phyloP scores from a whole-genome alignment of 2,329 filamentous ascomycete species.

The Apiospora saccharicola region DNA sequence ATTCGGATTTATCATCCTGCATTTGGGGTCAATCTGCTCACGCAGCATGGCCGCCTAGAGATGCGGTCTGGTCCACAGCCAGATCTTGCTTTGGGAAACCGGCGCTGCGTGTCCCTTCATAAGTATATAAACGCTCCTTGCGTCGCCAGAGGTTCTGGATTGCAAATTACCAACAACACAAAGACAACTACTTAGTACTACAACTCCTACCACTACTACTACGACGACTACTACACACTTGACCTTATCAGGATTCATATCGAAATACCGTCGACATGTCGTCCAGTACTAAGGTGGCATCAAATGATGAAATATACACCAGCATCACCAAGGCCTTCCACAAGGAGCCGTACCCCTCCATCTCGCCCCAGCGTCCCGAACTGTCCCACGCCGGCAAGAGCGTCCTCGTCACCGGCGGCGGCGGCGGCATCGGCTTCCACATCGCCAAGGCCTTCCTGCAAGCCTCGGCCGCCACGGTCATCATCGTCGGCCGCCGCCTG shows the following conservation, averaged over 20 bases:
- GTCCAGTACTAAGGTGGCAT: no score
- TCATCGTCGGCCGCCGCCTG: conserved; percentile 59
- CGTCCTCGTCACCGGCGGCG: conserved; percentile 22
- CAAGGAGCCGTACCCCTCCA: conserved; percentile 45
- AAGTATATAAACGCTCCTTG: neutral
- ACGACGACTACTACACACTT: neutral
- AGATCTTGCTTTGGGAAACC: neutral
- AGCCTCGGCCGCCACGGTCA: conserved; percentile 60
- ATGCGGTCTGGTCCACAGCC: neutral
- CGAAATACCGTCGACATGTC: neutral
- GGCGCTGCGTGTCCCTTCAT: neutral
- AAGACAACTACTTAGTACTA: neutral
- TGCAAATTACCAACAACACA: neutral
- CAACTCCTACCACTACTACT: no score
- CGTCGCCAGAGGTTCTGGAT: no score
- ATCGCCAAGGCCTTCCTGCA: conserved; percentile 43
- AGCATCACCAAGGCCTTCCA: conserved; percentile 43
- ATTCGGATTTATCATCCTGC: no score
- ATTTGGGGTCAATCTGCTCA: neutral
- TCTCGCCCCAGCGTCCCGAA: conserved; percentile 46
- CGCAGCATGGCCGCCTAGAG: no score
- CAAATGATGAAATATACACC: neutral
- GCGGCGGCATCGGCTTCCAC: conserved; percentile 35
- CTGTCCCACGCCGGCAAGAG: conserved; percentile 44
- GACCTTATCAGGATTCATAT: neutral